phyloP scores from a whole-genome alignment of 495 filamentous ascomycete species.

The Aspergillus haitiensis region DNA sequence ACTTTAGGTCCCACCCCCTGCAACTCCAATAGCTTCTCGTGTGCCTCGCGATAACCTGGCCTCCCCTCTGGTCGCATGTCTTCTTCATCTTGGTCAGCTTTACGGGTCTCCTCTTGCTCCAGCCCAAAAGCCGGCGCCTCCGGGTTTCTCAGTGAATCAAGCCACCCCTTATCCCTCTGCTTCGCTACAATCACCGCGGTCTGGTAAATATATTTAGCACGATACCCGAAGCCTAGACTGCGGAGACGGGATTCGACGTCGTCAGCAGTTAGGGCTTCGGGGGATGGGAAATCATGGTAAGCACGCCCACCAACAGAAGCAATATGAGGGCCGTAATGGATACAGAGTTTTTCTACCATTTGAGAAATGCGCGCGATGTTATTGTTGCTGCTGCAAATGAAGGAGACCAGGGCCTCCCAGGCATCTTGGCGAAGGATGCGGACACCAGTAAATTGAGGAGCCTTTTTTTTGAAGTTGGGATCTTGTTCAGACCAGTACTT shows the following conservation, averaged over 20 bases:
- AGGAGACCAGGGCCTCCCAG: slow-evolving; percentile 91
- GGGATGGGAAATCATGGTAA: slow-evolving; percentile 86
- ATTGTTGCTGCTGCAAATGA: slow-evolving; percentile 99
- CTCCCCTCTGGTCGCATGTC: slow-evolving; percentile 59
- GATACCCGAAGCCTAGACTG: slow-evolving; percentile 88
- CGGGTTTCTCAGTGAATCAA: slow-evolving; percentile 72
- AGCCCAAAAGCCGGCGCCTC: slow-evolving; percentile 64
- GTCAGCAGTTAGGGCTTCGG: slow-evolving; percentile 64
- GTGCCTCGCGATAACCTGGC: slow-evolving; percentile 74
- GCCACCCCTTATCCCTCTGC: slow-evolving; percentile 69
- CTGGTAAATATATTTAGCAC: slow-evolving; percentile 85
- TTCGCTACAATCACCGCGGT: slow-evolving; percentile 75
- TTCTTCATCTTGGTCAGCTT: slow-evolving; percentile 27
- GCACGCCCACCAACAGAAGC: slow-evolving; percentile 65
- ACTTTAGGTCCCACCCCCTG: slow-evolving; percentile 95
- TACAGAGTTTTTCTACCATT: slow-evolving; percentile 93
- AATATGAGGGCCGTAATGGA: slow-evolving; percentile 77
- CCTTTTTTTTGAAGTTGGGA: slow-evolving; percentile 85
- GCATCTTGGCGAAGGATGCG: slow-evolving; percentile 94
- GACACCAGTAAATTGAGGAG: slow-evolving; percentile 84
- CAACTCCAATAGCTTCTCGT: slow-evolving; percentile 73
- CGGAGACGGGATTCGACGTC: slow-evolving; percentile 77
- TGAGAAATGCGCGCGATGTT: slow-evolving; percentile 92
- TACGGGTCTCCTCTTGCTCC: slow-evolving; percentile 24
- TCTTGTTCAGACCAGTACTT: slow-evolving; percentile 83